Conservation (phyloP, 768 basidiomycete genomes). For the Glaciozyma martinii region DNA sequence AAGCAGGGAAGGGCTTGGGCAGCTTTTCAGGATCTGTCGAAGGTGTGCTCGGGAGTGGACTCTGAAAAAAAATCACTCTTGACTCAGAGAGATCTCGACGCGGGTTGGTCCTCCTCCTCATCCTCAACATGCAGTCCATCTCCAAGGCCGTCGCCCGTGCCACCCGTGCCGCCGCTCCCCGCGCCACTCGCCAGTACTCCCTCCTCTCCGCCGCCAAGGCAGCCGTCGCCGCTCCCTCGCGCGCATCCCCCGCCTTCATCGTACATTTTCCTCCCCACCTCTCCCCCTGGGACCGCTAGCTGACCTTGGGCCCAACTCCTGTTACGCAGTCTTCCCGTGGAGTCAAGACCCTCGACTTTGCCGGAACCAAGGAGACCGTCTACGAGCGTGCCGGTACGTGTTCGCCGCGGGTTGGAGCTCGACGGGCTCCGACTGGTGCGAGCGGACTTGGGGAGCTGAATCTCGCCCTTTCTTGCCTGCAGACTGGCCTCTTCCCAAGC, state of each 20-base stretch:
- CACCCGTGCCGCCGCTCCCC: conserved; percentile 40
- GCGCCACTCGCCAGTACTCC: conserved; percentile 60
- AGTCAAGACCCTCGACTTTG: conserved; percentile 37
- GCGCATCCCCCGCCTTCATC: neutral
- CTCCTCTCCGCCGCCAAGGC: conserved; percentile 48
- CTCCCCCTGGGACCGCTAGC: neutral
- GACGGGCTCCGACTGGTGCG: neutral
- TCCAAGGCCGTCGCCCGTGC: conserved; percentile 52
- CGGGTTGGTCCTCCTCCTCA: neutral
- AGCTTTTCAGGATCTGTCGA: too few relatives aligned
- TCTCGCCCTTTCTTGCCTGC: neutral
- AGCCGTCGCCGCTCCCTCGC: conserved; percentile 9
- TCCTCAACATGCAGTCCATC: neutral
- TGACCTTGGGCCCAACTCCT: neutral
- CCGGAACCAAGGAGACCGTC: conserved; percentile 34
- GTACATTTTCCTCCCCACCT: neutral
- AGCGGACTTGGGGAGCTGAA: neutral
- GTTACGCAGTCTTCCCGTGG: conserved; percentile 21
- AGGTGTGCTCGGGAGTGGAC: too few relatives aligned
- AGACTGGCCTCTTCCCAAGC: conserved; percentile 95
- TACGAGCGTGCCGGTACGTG: conserved; percentile 28
- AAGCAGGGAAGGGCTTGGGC: too few relatives aligned
- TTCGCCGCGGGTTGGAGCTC: neutral
- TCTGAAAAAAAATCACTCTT: too few relatives aligned
- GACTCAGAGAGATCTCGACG: too few relatives aligned